Conservation (phyloP, 345 rosid species). For the Pistacia integerrima region DNA sequence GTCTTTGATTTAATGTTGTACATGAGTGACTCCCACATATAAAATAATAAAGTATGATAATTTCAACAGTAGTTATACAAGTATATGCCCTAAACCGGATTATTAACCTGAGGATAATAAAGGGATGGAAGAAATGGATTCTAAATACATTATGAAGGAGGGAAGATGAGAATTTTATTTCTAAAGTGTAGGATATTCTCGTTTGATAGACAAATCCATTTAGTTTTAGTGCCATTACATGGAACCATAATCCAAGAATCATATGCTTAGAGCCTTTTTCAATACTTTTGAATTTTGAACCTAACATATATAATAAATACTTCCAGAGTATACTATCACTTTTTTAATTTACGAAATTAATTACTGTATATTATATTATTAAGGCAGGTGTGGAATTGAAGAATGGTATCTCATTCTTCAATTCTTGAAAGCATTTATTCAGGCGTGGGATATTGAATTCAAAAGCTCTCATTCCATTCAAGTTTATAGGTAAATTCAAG, state of each 20-base stretch:
- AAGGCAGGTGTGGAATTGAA: conserved; percentile 13
- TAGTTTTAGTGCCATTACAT: conserved; percentile 8
- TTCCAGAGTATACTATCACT: too few species aligned
- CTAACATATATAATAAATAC: conserved; percentile 8
- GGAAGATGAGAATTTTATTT: conserved; percentile 10
- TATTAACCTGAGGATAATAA: conserved; percentile 5
- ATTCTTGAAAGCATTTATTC: background rate
- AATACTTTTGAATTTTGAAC: conserved; percentile 25
- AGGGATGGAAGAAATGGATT: background rate
- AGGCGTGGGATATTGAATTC: background rate
- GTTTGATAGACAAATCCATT: background rate
- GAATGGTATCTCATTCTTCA: conserved; percentile 31
- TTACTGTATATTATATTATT: too few species aligned
- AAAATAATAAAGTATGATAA: background rate
- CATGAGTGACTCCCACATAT: conserved; percentile 1
- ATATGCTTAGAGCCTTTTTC: conserved; percentile 32
- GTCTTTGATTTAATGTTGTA: conserved; percentile 18
- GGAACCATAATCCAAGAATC: conserved; percentile 31
- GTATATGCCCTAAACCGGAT: conserved; percentile 35
- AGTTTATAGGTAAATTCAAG: background rate
- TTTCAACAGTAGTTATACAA: background rate
- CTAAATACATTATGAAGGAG: conserved; percentile 15
- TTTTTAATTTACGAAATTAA: too few species aligned
- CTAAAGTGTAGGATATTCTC: conserved; percentile 24
- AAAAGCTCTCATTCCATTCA: background rate